Evolutionary conservation across 371 early-diverging fungal genomes (phyloP).

Genomic region (Apophysomyces sp.): DNA sequence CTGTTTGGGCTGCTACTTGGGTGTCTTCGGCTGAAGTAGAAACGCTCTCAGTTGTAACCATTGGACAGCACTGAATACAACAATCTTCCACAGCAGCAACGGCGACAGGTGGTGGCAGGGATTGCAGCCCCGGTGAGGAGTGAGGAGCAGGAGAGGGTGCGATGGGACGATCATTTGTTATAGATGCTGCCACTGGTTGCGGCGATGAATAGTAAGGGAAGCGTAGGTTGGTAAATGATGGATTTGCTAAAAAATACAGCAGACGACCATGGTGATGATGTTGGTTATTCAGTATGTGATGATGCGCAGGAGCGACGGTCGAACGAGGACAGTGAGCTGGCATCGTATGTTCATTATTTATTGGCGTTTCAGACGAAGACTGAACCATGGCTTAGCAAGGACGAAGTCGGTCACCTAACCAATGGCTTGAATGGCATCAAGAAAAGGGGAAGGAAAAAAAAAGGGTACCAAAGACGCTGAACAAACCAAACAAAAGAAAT

Average conservation of each 20-base stretch:
- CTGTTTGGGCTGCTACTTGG: not conserved
- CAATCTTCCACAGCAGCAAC: constrained; percentile 8
- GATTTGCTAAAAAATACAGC: not conserved
- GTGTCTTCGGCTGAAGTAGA: not conserved
- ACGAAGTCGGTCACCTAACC: not conserved
- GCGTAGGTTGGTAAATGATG: not conserved
- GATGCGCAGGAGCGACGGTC: not conserved
- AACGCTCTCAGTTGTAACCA: not conserved
- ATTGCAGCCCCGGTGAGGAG: not conserved
- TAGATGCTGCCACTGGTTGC: not conserved
- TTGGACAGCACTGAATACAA: constrained; percentile 5
- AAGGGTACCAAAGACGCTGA: not conserved
- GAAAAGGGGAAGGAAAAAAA: not conserved
- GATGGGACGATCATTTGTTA: not conserved
- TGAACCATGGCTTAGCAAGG: not conserved
- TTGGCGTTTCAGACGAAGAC: not conserved
- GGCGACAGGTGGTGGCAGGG: not conserved
- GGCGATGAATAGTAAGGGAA: not conserved
- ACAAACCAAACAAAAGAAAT: not conserved
- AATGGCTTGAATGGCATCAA: not conserved
- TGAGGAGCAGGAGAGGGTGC: not conserved
- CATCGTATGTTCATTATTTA: not conserved
- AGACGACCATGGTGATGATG: not conserved
- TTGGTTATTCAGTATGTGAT: not conserved
- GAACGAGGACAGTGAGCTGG: not conserved